phyloP scores from a whole-genome alignment of 2,329 filamentous ascomycete genomes.

The Acephala macrosclerotiorum region DNA sequence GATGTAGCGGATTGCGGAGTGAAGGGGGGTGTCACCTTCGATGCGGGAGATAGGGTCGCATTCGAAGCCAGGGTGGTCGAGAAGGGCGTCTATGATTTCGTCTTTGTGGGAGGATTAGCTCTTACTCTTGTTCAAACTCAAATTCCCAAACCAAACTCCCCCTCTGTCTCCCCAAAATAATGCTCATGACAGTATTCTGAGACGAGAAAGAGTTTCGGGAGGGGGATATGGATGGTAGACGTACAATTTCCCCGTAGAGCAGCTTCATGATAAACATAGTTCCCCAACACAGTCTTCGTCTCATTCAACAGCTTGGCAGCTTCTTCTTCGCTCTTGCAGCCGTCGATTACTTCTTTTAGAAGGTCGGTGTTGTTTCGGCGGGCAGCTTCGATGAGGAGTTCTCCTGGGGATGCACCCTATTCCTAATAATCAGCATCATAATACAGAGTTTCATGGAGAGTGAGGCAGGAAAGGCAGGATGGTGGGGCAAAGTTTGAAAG shows the following conservation, averaged over 20 bases:
- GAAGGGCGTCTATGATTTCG: conserved; percentile 80
- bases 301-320: conserved; percentile 84
- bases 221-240: conserved; percentile 40
- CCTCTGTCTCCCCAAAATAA: no score
- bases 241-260: conserved; percentile 85
- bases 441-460: not conserved
- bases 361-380: conserved; percentile 92
- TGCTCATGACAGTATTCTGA: not conserved
- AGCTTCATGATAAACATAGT: conserved; percentile 88
- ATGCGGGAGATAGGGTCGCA: conserved; percentile 78
- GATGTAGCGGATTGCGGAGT: conserved; percentile 79
- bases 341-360: conserved; percentile 75
- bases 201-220: not conserved
- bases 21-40: conserved; percentile 81
- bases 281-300: conserved; percentile 85
- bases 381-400: conserved; percentile 91
- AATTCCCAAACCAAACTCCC: no score
- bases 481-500: conserved; percentile 8
- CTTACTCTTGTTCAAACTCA: not conserved
- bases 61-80: conserved; percentile 85
- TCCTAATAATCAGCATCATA: not conserved
- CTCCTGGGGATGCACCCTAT: conserved; percentile 84
- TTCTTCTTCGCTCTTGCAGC: conserved; percentile 60
- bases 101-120: not conserved
- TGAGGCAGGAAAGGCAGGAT: conserved; percentile 7